phyloP scores from a whole-genome alignment of 257 asterid genomes.

The Solanum lycopersicoides region DNA sequence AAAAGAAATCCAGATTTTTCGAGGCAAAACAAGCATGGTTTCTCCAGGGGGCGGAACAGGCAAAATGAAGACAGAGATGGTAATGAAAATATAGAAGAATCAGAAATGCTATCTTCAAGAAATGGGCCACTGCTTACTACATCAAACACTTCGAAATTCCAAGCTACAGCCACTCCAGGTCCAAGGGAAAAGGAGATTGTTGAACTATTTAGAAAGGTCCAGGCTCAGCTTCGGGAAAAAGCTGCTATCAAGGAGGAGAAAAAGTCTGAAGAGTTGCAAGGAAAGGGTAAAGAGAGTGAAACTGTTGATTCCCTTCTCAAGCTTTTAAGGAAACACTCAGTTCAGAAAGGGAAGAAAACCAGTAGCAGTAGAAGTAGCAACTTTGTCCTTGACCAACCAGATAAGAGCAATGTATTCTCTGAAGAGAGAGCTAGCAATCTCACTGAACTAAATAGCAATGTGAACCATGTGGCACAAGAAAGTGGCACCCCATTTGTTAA shows the following conservation, averaged over 20 bases:
- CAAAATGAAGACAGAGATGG: slow-evolving; percentile 52
- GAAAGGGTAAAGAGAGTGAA: slow-evolving; percentile 67
- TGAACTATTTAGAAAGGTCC: slow-evolving; percentile 86
- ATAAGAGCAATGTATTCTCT: slow-evolving; percentile 14
- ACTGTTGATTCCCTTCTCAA: slow-evolving; percentile 93
- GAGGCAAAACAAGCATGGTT: slow-evolving; percentile 58
- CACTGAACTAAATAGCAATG: slow-evolving; percentile 11
- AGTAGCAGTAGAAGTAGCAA: slow-evolving; percentile 23
- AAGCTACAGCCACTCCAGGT: slow-evolving; percentile 69
- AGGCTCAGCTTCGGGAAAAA: slow-evolving; percentile 82
- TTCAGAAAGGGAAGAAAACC: slow-evolving; percentile 66
- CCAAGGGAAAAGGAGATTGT: slow-evolving; percentile 89
- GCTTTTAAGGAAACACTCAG: slow-evolving; percentile 85
- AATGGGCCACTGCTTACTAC: slow-evolving; percentile 60
- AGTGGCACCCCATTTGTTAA: slow-evolving; percentile 24
- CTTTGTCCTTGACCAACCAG: slow-evolving; percentile 47
- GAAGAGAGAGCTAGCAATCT: slow-evolving; percentile 24
- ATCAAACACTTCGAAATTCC: slow-evolving; percentile 44
- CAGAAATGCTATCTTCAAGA: slow-evolving; percentile 53
- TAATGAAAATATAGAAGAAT: slow-evolving; percentile 49
- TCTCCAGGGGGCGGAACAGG: slow-evolving; percentile 59
- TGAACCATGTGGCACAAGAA: slow-evolving; percentile 31
- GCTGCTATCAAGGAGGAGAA: slow-evolving; percentile 68
- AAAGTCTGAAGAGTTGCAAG: slow-evolving; percentile 48
- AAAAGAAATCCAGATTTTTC: slow-evolving; percentile 66